Evolutionary conservation across 2,329 filamentous ascomycete genomes (phyloP), one percentile per base, ranked within the genome.

Genomic region (Fusarium sp.): DNA sequence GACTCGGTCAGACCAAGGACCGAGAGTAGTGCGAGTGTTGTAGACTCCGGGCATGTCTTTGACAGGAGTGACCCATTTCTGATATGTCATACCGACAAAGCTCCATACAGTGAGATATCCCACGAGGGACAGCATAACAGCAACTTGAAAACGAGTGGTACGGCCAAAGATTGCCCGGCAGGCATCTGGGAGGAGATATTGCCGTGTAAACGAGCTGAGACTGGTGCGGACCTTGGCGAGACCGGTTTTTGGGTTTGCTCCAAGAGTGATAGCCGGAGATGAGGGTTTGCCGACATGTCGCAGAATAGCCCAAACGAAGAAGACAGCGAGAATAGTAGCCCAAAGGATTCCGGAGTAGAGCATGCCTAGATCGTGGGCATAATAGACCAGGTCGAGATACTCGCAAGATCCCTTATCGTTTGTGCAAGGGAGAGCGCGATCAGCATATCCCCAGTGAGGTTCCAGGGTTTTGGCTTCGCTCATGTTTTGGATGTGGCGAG

Each of bases 11-110:
- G 90, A 85, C 84, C 89, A 94, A 0, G 91, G 89, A 1, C 92
- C 92, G 0, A 95, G 83, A 8, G 88, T 87, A 9, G 87, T 89
- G 14, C 93, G 88, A 1, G 87, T 93, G 80, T 92, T 93, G 82
- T 88, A 86, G 2, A 90, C 79, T 36, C 84, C 85, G 0, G 86
- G 85, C 39, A 81, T 82, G 20, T 84, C 84, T 78, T 90, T 89
- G 58, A 94, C 87, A 0, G 93, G 93, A 0, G 92, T 94, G 14
- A 92, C 80, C 92, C 92, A 94, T 17, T 82, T 91, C 47, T 87
- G 85, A 82, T 94, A 94, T 14, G 85, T 82, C 66, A 94, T 91
- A 38, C 92, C 92, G 18, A 91, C 86, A 55, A 94, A 93, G 79
- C 87, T 89, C 83, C 91, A 94, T 69, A 94, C 84, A 49, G 89